phyloP scores from a whole-genome alignment of 2,329 filamentous ascomycete species.

The Phaeosphaeriaceae sp. region DNA sequence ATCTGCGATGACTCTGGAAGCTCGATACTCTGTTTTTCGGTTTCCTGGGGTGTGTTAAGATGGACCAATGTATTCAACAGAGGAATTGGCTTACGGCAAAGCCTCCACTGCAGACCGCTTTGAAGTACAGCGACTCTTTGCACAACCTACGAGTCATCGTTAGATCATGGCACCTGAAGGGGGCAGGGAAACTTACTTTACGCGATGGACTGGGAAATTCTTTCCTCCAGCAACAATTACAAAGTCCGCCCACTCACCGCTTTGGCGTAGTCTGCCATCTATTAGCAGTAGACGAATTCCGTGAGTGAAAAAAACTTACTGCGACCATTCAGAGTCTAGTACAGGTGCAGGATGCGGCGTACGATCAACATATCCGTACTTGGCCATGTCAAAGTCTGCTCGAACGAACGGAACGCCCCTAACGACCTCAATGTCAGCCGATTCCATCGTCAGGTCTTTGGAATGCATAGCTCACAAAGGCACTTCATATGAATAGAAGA shows the following conservation, averaged over 20 bases:
- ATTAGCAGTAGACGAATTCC: neutral
- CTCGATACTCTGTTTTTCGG: constrained; percentile 7
- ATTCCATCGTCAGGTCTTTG: neutral
- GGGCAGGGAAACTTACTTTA: constrained; percentile 2
- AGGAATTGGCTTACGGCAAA: constrained; percentile 15
- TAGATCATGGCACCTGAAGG: neutral
- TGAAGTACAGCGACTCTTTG: constrained; percentile 25
- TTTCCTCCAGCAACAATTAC: constrained; percentile 20
- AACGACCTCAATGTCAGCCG: neutral
- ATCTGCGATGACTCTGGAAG: constrained; percentile 23
- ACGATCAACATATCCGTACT: constrained; percentile 5
- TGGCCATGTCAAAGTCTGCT: constrained; percentile 19
- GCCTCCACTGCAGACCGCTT: constrained; percentile 20
- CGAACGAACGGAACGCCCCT: constrained; percentile 10
- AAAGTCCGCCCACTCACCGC: constrained; percentile 29
- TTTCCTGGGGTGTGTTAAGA: constrained; percentile 20
- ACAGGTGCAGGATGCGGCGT: too few relatives aligned
- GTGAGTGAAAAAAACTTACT: constrained; percentile 5
- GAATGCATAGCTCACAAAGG: constrained; percentile 7
- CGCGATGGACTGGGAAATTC: constrained; percentile 26
- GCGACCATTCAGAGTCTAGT: constrained; percentile 10
- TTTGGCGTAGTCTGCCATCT: constrained; percentile 16
- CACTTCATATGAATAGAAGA: constrained; percentile 19
- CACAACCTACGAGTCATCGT: constrained; percentile 16
- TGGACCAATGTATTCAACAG: neutral